These are phyloP conservation scores for Wickerhamomyces sydowiorum DNA, from an alignment of 805 yeast genomes.

Conservation along the genomic window DNA sequence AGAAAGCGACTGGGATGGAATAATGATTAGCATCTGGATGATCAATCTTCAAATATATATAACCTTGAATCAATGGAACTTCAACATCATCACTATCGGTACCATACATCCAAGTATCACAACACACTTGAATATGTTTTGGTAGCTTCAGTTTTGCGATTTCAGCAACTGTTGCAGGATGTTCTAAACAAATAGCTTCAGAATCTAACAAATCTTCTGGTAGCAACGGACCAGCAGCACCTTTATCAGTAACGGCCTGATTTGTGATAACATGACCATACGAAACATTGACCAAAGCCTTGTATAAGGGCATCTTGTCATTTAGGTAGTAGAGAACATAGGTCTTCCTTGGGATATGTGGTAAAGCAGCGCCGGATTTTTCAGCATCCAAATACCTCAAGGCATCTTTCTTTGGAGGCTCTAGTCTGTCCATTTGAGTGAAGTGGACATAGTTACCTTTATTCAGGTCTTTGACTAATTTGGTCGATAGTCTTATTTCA, in stretches of 20 bases:
- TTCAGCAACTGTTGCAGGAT: conserved; percentile 59
- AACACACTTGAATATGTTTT: conserved; percentile 40
- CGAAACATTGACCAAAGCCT: conserved; percentile 65
- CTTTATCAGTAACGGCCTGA: conserved; percentile 44
- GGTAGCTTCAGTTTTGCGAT: conserved; percentile 65
- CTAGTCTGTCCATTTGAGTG: conserved; percentile 60
- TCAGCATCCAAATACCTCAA: conserved; percentile 62
- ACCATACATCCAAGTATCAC: conserved; percentile 87
- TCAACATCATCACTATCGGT: conserved; percentile 49
- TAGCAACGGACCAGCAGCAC: conserved; percentile 65
- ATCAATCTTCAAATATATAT: conserved; percentile 66
- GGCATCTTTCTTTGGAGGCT: conserved; percentile 78
- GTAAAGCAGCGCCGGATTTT: conserved; percentile 45
- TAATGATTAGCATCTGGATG: conserved; percentile 73
- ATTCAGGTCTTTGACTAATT: conserved; percentile 53
- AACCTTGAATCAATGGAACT: conserved; percentile 64
- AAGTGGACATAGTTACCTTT: conserved; percentile 54
- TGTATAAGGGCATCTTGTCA: conserved; percentile 47
- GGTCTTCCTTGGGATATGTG: conserved; percentile 61
- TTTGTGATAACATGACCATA: conserved; percentile 56
- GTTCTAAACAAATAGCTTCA: conserved; percentile 44
- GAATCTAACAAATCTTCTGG: conserved; percentile 55
- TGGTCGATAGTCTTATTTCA: conserved; percentile 52
- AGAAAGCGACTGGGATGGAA: conserved; percentile 65
- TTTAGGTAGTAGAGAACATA: conserved; percentile 62